These are phyloP conservation scores for Flueggea neowawraea DNA, from an alignment of 441 rosid species.

Conservation along the genomic window DNA sequence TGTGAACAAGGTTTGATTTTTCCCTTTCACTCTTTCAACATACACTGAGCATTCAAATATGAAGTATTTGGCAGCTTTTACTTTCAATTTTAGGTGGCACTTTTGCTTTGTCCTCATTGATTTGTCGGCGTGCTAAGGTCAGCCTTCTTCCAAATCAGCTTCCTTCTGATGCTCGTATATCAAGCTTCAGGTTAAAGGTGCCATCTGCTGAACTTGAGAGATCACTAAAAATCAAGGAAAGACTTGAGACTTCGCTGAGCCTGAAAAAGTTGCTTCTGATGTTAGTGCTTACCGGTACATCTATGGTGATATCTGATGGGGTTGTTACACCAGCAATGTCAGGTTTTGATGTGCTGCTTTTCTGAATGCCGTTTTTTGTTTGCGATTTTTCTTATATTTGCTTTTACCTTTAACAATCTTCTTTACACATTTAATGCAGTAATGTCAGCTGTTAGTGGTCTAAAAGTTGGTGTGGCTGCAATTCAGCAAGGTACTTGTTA, in stretches of 20 bases:
- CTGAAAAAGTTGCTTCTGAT: slow-evolving; percentile 76
- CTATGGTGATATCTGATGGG: slow-evolving; percentile 98
- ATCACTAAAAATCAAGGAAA: slow-evolving; percentile 90
- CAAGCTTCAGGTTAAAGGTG: slow-evolving; percentile 95
- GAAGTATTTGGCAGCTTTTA: not conserved
- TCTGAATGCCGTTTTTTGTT: slow-evolving; percentile 3
- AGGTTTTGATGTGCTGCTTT: slow-evolving; percentile 48
- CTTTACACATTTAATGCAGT: slow-evolving; percentile 53
- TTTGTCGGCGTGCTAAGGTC: slow-evolving; percentile 93
- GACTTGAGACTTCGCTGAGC: slow-evolving; percentile 73
- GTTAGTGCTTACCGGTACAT: slow-evolving; percentile 92
- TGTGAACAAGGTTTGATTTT: not conserved
- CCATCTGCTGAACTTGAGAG: slow-evolving; percentile 98
- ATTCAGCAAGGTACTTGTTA: slow-evolving; percentile 61
- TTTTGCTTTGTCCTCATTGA: slow-evolving; percentile 91
- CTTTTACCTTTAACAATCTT: slow-evolving; percentile 11
- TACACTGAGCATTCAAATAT: not conserved
- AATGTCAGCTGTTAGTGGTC: slow-evolving; percentile 93
- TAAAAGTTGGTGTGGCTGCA: slow-evolving; percentile 77
- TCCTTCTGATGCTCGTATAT: slow-evolving; percentile 91
- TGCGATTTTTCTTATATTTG: not conserved
- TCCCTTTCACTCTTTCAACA: not conserved
- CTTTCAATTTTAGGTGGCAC: slow-evolving; percentile 73
- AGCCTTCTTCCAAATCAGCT: slow-evolving; percentile 98
- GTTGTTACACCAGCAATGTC: slow-evolving; percentile 98